Percentiles rank a stretch among this genome's conserved stretches.
phyloP scores from a whole-genome alignment of 257 asterid genomes.

The Nicotiana attenuata region DNA sequence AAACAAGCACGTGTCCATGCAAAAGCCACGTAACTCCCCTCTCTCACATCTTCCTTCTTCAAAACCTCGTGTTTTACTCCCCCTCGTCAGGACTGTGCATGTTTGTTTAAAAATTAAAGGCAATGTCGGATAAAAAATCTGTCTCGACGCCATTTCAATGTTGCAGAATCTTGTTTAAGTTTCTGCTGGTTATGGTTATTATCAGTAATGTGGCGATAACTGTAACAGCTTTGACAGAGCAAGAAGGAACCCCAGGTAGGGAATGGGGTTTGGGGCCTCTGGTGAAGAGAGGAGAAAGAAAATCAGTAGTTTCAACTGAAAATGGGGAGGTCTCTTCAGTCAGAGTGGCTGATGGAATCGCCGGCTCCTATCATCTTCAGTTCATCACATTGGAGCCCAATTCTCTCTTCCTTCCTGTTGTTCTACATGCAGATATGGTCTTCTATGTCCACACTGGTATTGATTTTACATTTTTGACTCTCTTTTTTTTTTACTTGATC shows the following conservation, averaged over 20 bases:
- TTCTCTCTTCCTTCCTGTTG: slow-evolving; percentile 66
- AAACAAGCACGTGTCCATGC: slow-evolving; percentile 43
- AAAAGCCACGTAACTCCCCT: slow-evolving; percentile 51
- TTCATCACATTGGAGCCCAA: slow-evolving; percentile 84
- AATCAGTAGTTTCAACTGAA: slow-evolving; percentile 37
- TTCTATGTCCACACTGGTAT: slow-evolving; percentile 87
- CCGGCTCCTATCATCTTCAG: slow-evolving; percentile 52
- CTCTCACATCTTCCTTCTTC: background rate
- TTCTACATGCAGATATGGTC: slow-evolving; percentile 68
- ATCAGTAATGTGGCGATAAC: background rate
- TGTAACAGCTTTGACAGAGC: background rate
- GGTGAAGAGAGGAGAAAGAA: slow-evolving; percentile 40
- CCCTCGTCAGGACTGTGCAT: background rate
- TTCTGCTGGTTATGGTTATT: background rate
- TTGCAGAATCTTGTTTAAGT: background rate
- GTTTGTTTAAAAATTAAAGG: background rate
- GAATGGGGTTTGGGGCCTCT: slow-evolving; percentile 22
- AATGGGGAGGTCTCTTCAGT: slow-evolving; percentile 61
- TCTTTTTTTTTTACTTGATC: background rate
- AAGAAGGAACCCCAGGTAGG: slow-evolving; percentile 10
- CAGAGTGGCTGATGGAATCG: slow-evolving; percentile 23
- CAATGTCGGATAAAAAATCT: background rate
- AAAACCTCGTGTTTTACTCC: background rate
- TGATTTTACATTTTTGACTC: background rate
- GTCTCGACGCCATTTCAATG: background rate